Percentiles rank a stretch among this genome's conserved stretches.
Conservation (phyloP, 1,284 basidiomycete genomes). For the Ustilago nuda region DNA sequence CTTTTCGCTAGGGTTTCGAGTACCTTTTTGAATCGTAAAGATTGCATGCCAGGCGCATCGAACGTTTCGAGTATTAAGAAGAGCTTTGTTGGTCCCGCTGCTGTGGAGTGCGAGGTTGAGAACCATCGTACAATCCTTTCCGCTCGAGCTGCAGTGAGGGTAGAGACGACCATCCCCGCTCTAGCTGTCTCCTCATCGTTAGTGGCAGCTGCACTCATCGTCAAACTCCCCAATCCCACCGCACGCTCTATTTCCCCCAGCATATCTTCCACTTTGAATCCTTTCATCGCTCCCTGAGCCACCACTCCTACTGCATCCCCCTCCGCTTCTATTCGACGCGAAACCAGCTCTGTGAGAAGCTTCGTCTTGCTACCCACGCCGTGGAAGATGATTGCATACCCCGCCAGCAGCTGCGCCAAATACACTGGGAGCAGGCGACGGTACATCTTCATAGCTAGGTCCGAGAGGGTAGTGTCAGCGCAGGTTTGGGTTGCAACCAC, state of each 20-base stretch:
- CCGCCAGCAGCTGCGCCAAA: conserved; percentile 40
- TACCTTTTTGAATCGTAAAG: conserved; percentile 37
- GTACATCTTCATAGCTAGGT: conserved; percentile 39
- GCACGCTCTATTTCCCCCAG: conserved; percentile 37
- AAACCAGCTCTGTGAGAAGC: conserved; percentile 32
- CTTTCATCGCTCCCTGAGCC: conserved; percentile 50
- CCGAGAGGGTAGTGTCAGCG: conserved; percentile 19
- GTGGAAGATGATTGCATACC: conserved; percentile 52
- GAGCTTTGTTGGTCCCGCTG: conserved; percentile 27
- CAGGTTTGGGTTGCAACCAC: conserved; percentile 20
- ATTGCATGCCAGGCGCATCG: conserved; percentile 49
- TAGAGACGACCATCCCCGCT: conserved; percentile 26
- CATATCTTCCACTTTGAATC: conserved; percentile 54
- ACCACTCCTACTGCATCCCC: conserved; percentile 53
- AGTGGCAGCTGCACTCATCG: conserved; percentile 9
- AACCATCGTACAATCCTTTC: conserved; percentile 39
- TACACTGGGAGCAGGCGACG: conserved; percentile 41
- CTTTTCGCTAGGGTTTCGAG: conserved; percentile 31
- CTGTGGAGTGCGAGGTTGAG: neutral
- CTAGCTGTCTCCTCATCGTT: conserved; percentile 8
- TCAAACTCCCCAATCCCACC: conserved; percentile 32
- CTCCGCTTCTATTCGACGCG: conserved; percentile 25
- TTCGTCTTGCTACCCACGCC: conserved; percentile 44
- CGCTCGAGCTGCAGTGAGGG: conserved; percentile 35
- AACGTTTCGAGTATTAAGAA: conserved; percentile 46